Evolutionary conservation across 257 asterid species (phyloP).

Genomic region (Cordia subcordata): DNA sequence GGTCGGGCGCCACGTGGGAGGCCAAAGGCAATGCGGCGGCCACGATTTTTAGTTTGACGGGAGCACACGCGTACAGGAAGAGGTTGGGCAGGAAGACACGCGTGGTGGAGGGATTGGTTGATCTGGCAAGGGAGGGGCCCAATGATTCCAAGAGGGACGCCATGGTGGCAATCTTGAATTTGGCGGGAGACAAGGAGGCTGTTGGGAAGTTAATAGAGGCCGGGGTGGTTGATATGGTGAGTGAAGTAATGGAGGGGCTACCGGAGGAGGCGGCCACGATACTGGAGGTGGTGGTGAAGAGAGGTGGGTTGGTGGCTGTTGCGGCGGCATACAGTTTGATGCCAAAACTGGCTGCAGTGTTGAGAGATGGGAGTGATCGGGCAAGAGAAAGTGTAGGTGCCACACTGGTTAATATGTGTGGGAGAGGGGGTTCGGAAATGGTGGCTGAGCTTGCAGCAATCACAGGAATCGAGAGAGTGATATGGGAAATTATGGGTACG

Average conservation of each 20-base stretch:
- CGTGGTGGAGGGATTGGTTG: constrained; percentile 60
- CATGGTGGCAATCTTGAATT: constrained; percentile 67
- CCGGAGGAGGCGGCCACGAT: constrained; percentile 72
- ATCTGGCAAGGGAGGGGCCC: constrained; percentile 61
- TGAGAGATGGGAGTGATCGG: constrained; percentile 68
- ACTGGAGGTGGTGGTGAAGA: constrained; percentile 71
- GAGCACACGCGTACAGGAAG: constrained; percentile 52
- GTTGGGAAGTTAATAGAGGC: constrained; percentile 64
- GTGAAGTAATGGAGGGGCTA: constrained; percentile 47
- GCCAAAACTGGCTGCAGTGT: constrained; percentile 29
- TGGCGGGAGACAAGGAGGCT: constrained; percentile 71
- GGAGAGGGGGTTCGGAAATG: constrained; percentile 81
- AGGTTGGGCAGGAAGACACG: constrained; percentile 53
- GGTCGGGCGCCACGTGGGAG: constrained; percentile 85
- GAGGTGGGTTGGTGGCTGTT: constrained; percentile 59
- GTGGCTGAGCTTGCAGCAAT: constrained; percentile 58
- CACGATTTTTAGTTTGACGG: constrained; percentile 64
- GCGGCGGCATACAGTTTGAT: constrained; percentile 52
- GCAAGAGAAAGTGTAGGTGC: constrained; percentile 71
- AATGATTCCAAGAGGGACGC: constrained; percentile 59
- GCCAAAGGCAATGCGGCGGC: constrained; percentile 96
- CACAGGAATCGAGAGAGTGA: constrained; percentile 57
- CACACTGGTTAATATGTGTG: constrained; percentile 61
- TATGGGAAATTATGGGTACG: constrained; percentile 80
- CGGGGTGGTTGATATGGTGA: constrained; percentile 64